Percentiles rank a stretch among this genome's conserved stretches.
These are phyloP conservation scores for Arthrobotrys sinensis DNA, from an alignment of 2,329 filamentous ascomycete genomes.

Conservation along the genomic window DNA sequence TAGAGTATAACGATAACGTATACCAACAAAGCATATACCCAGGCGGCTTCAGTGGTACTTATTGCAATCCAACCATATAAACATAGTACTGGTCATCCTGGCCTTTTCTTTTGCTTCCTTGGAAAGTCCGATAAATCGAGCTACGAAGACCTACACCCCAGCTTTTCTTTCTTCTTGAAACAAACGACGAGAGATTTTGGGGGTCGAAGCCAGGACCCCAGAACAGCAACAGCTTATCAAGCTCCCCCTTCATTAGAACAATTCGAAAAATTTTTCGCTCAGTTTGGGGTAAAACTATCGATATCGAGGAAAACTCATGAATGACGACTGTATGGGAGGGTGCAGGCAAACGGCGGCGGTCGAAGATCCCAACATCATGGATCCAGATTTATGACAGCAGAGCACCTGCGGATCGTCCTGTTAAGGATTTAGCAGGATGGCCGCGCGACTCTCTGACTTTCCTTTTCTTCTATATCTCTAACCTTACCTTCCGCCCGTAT, in stretches of 20 bases:
- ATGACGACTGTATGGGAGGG: conserved; percentile 53
- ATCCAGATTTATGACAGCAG: conserved; percentile 48
- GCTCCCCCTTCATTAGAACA: conserved; percentile 19
- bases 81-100: conserved; percentile 23
- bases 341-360: conserved; percentile 24
- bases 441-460: conserved; percentile 34
- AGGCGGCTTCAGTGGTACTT: neutral
- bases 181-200: conserved; percentile 28
- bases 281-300: conserved; percentile 14
- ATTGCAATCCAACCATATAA: conserved; percentile 32
- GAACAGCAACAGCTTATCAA: conserved; percentile 21
- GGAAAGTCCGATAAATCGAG: conserved; percentile 5
- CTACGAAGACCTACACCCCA: conserved; percentile 22
- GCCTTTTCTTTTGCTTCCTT: conserved; percentile 23
- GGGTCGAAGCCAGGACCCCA: conserved; percentile 17
- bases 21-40: conserved; percentile 3
- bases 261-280: conserved; percentile 3
- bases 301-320: conserved; percentile 47
- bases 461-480: conserved; percentile 30
- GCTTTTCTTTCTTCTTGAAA: conserved; percentile 31
- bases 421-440: conserved; percentile 20
- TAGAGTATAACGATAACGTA: conserved; percentile 18
- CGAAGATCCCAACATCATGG: conserved; percentile 31
- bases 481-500: conserved; percentile 16
- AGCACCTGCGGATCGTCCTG: conserved; percentile 8